Conservation (phyloP, 176 grass and related monocot species). For the Juncus effusus region DNA sequence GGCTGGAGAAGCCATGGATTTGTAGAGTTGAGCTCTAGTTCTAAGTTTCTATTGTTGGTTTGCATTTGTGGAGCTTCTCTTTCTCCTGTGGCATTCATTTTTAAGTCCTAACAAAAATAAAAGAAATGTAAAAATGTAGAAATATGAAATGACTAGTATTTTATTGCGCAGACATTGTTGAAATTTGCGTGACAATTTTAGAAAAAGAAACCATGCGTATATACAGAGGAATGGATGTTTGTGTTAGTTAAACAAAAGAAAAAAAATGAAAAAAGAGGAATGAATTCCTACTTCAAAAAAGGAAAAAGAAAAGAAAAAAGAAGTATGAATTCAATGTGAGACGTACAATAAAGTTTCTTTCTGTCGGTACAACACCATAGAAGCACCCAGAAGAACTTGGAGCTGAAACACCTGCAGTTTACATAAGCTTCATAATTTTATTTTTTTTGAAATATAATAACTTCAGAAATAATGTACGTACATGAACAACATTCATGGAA, state of each 20-base stretch:
- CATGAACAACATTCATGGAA: not conserved
- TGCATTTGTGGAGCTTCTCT: not conserved
- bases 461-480: too few relatives aligned
- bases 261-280: not conserved
- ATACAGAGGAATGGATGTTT: not conserved
- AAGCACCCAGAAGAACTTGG: conserved; percentile 24
- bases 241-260: not conserved
- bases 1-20: conserved; percentile 1
- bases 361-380: conserved; percentile 25
- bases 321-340: not conserved
- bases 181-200: too few relatives aligned
- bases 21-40: not conserved
- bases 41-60: not conserved
- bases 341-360: conserved; percentile 33
- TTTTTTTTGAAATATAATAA: too few relatives aligned
- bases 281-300: not conserved
- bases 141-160: too few relatives aligned
- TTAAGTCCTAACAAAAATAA: conserved; percentile 21
- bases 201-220: not conserved
- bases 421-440: too few relatives aligned
- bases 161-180: too few relatives aligned
- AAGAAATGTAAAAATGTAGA: not conserved
- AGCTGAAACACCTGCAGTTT: not conserved
- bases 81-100: conserved; percentile 20
- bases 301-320: not conserved